Evolutionary conservation across 192 early-diverging fungal species (phyloP).

Genomic region (Dispira simplex): DNA sequence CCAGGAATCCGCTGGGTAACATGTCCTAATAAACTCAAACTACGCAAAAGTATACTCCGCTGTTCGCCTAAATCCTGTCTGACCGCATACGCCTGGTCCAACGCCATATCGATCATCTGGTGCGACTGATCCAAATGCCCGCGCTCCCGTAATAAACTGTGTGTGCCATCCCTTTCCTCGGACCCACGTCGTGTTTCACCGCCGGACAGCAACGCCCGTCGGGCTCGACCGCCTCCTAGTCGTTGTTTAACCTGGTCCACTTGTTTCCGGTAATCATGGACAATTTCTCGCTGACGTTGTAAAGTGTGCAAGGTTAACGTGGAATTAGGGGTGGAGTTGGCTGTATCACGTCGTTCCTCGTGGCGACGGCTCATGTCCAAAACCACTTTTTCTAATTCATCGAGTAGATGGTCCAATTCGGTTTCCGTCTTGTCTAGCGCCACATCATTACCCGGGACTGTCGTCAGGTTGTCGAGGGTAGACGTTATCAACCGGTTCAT

Average conservation of each 20-base stretch:
- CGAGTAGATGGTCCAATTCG: background rate
- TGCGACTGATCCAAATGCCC: constrained; percentile 25
- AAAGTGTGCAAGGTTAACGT: background rate
- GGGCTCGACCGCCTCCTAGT: background rate
- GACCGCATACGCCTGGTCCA: constrained; percentile 28
- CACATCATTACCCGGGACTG: background rate
- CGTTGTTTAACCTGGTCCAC: background rate
- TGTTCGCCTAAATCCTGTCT: constrained; percentile 24
- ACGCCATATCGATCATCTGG: constrained; percentile 26
- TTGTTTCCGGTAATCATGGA: background rate
- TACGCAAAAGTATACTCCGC: constrained; percentile 16
- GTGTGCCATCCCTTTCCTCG: constrained; percentile 17
- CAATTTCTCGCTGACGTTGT: background rate
- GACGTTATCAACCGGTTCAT: background rate
- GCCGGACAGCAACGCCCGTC: background rate
- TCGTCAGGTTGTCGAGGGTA: background rate
- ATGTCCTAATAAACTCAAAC: constrained; percentile 17
- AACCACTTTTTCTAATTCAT: background rate
- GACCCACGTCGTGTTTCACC: background rate
- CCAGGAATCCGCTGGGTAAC: constrained; percentile 20
- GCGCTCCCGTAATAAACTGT: constrained; percentile 22
- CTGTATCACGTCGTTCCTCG: background rate
- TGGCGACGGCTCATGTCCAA: background rate
- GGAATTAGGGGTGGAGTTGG: background rate
- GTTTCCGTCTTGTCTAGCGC: background rate